Percentiles rank a stretch among this genome's conserved stretches.
Conservation (phyloP, 1,139 yeast species). For the Yamadazyma mexicana region DNA sequence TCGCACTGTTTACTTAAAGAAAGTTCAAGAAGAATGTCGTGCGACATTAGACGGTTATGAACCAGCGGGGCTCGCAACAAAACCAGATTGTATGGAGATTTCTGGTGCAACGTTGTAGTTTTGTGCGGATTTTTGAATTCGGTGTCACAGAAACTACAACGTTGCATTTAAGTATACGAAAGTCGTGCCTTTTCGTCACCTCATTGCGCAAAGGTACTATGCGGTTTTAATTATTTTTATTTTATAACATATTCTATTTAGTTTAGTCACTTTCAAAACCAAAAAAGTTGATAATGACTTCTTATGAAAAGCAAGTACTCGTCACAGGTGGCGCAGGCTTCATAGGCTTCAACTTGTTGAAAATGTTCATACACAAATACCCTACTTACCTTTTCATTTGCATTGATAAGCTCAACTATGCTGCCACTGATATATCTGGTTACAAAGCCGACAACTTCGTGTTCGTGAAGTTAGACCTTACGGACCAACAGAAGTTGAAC, state of each 20-base stretch:
- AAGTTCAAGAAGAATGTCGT: background rate
- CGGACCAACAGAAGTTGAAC: slow-evolving; percentile 20
- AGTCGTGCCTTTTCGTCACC: slow-evolving; percentile 1
- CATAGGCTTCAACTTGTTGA: slow-evolving; percentile 52
- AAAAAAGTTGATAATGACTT: slow-evolving; percentile 1
- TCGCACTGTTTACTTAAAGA: background rate
- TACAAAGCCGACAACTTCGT: slow-evolving; percentile 18
- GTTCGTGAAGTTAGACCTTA: slow-evolving; percentile 39
- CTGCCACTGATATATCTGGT: slow-evolving; percentile 14
- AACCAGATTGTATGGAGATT: background rate
- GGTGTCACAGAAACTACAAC: slow-evolving; percentile 4
- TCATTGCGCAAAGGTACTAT: background rate
- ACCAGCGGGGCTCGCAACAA: background rate
- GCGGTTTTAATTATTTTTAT: background rate
- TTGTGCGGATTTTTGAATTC: too few species aligned
- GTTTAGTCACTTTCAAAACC: too few species aligned
- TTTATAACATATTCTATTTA: background rate
- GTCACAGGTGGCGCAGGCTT: slow-evolving; percentile 65
- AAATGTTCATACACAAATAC: slow-evolving; percentile 35
- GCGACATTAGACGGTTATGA: background rate
- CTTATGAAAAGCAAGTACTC: slow-evolving; percentile 26
- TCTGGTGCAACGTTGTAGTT: slow-evolving; percentile 22
- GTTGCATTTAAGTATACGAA: background rate
- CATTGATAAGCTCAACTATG: slow-evolving; percentile 48
- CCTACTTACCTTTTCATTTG: slow-evolving; percentile 45